phyloP scores from a whole-genome alignment of 2,329 filamentous ascomycete genomes.

The Aspergillus floridensis region DNA sequence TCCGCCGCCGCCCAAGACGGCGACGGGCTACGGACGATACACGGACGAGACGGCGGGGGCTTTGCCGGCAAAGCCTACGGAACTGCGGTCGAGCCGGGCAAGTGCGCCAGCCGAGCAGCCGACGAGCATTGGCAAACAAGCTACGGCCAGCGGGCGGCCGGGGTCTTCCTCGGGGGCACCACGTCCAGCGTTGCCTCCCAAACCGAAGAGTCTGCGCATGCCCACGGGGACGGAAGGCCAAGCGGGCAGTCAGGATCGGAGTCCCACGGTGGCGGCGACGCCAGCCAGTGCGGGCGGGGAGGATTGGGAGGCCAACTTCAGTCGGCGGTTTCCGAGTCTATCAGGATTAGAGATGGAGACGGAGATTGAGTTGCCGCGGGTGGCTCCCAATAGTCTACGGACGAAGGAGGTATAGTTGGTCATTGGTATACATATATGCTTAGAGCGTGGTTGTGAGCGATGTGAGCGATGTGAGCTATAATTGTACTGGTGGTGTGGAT shows the following conservation, averaged over 20 bases:
- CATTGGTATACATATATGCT: not conserved
- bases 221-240: constrained; percentile 37
- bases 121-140: not conserved
- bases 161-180: constrained; percentile 20
- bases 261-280: constrained; percentile 26
- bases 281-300: constrained; percentile 49
- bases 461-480: not conserved
- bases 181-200: constrained; percentile 58
- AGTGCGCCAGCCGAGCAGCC: not conserved
- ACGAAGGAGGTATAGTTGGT: constrained; percentile 42
- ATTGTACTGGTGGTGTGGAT: not conserved
- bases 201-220: constrained; percentile 56
- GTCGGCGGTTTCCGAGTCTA: constrained; percentile 81
- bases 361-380: constrained; percentile 49
- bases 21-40: constrained; percentile 86
- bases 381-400: constrained; percentile 31
- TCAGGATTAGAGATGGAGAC: constrained; percentile 83
- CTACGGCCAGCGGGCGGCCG: constrained; percentile 22
- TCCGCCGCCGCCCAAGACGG: constrained; percentile 62
- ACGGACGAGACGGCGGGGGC: constrained; percentile 53
- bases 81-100: constrained; percentile 22
- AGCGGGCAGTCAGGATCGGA: constrained; percentile 26
- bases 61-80: constrained; percentile 41
- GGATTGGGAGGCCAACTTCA: constrained; percentile 69
- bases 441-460: constrained; percentile 2